Conservation (phyloP, 331 rosid genomes). For the Quercus phellos region DNA sequence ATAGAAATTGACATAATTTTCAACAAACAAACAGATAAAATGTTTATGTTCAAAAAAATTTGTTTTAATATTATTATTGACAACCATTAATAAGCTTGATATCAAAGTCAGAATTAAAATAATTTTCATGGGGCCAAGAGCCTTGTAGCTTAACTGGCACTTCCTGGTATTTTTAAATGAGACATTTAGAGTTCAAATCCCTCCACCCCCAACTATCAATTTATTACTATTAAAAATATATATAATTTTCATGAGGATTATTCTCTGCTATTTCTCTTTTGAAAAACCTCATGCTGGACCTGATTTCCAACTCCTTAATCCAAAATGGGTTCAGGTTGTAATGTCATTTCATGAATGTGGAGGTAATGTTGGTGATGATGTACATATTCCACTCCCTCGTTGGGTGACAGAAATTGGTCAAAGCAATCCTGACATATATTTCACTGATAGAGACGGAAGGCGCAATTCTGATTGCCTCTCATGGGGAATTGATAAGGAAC, state of each 20-base stretch:
- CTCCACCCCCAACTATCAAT: too few species aligned
- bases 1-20: background rate
- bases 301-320: background rate
- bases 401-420: slow-evolving; percentile 97
- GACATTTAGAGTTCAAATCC: too few species aligned
- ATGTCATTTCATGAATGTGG: slow-evolving; percentile 99
- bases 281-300: background rate
- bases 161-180: too few species aligned
- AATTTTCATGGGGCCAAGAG: background rate
- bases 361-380: slow-evolving; percentile 94
- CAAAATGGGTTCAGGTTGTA: slow-evolving; percentile 54
- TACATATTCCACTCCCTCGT: slow-evolving; percentile 81
- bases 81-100: background rate
- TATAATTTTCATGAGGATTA: background rate
- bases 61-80: background rate
- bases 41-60: background rate
- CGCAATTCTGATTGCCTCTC: slow-evolving; percentile 94
- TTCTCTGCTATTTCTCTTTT: background rate
- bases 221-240: too few species aligned
- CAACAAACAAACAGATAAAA: background rate
- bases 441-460: slow-evolving; percentile 89
- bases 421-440: slow-evolving; percentile 85
- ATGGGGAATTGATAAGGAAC: slow-evolving; percentile 95
- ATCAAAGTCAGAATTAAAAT: background rate
- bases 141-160: too few species aligned